Percentiles rank a stretch among this genome's conserved stretches.
These are phyloP conservation scores for Cladosporium sphaerospermum DNA, from an alignment of 2,329 filamentous ascomycete species.

Conservation along the genomic window DNA sequence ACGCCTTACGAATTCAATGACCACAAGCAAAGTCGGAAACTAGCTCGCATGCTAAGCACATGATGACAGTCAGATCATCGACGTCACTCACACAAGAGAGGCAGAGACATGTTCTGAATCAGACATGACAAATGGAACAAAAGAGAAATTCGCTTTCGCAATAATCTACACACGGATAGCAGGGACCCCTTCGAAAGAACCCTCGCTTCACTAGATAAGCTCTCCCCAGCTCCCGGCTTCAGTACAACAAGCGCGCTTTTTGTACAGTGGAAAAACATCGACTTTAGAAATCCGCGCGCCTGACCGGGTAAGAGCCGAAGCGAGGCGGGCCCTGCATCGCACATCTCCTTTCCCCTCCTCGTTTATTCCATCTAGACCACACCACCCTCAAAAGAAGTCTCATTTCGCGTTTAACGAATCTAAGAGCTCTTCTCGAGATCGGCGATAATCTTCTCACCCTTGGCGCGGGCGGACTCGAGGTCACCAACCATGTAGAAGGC, in stretches of 20 bases:
- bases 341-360: not conserved
- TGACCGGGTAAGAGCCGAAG: slow-evolving; percentile 2
- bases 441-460: slow-evolving; percentile 99
- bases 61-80: too few relatives aligned
- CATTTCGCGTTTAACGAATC: slow-evolving; percentile 1
- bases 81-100: not conserved
- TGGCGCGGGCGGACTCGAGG: slow-evolving; percentile 82
- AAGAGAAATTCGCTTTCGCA: slow-evolving; percentile 13
- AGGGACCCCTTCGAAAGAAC: not conserved
- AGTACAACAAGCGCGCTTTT: slow-evolving; percentile 11
- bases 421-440: slow-evolving; percentile 60
- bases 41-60: not conserved
- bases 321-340: slow-evolving; percentile 4
- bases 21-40: not conserved
- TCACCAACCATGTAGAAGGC: slow-evolving; percentile 98
- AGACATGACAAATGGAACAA: not conserved
- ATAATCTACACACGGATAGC: slow-evolving; percentile 10
- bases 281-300: slow-evolving; percentile 1
- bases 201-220: not conserved
- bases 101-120: not conserved
- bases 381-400: slow-evolving; percentile 4
- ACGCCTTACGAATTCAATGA: not conserved
- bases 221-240: slow-evolving; percentile 1
- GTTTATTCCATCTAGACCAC: not conserved
- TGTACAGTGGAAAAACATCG: slow-evolving; percentile 7